Base-by-base conservation (phyloP, 805 yeast genomes). In the Candida alai region DNA sequence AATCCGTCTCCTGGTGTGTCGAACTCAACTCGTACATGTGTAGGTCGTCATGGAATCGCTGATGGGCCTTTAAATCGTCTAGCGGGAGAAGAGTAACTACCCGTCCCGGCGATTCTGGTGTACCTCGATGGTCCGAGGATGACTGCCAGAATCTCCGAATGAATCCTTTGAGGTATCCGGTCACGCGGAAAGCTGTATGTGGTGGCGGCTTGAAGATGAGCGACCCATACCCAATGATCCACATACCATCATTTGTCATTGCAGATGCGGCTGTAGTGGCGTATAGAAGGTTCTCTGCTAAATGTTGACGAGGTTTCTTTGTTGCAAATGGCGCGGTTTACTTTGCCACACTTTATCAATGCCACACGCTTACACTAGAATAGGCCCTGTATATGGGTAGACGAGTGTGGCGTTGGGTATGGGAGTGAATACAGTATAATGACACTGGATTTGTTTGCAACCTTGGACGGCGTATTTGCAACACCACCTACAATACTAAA, bases 151-250 rank as follows among this genome's bases (percentile, higher is more conserved):
- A 89, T 28, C 96, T 62, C 14, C 97, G 69, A 1, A 80, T 75
- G 45, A 66, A 87, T 2, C 96, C 96, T 33, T 68, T 66, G 16
- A 89, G 67, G 30, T 79, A 74, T 0, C 96, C 96, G 0, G 87
- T 79, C 7, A 84, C 70, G 24, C 77, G 60, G 47, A 71, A 65
- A 30, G 75, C 66, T 41, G 74, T 72, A 44, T 73, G 70, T 11
- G 90, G 89, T 0, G 96, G 97, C 0, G 96, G 96, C 50, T 87
- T 88, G 69, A 83, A 88, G 17, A 88, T 78, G 34, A 88, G 65
- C 0, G 95, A 84, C 1, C 97, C 97, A 51, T 88, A 88, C 2
- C 97, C 96, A 8, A 88, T 78, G 10, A 88, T 71, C 95, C 95
- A 89, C 39, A 79, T 54, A 0, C 78, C 78, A 19, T 52, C 34